phyloP scores from a whole-genome alignment of 164 flowering plant species.

The Akebia trifoliata region DNA sequence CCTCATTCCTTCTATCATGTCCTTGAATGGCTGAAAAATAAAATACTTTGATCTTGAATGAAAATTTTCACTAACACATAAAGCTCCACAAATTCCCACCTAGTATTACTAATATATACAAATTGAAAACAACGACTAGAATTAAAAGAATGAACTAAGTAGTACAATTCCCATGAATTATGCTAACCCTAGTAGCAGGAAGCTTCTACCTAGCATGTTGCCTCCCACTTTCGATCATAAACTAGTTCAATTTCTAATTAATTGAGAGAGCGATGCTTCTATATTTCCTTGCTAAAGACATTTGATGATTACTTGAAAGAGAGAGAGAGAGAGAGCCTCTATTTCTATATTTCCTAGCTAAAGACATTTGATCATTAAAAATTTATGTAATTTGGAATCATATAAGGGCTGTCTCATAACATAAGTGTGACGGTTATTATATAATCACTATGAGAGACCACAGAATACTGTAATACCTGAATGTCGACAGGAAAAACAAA shows the following conservation, averaged over 20 bases:
- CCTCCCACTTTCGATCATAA: too few relatives aligned
- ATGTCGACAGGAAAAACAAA: constrained; percentile 89
- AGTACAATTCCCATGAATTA: not conserved
- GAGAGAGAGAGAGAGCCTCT: too few relatives aligned
- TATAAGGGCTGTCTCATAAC: too few relatives aligned
- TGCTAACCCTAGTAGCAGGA: too few relatives aligned
- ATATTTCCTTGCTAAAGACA: not conserved
- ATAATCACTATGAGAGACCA: too few relatives aligned
- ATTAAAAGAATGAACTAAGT: not conserved
- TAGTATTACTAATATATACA: not conserved
- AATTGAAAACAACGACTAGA: not conserved
- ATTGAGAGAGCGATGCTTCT: not conserved
- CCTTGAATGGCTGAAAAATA: constrained; percentile 76
- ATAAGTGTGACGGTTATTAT: too few relatives aligned
- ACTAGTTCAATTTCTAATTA: too few relatives aligned
- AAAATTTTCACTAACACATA: not conserved
- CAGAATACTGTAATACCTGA: constrained; percentile 38
- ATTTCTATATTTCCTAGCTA: too few relatives aligned
- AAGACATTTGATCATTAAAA: too few relatives aligned
- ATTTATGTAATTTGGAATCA: too few relatives aligned
- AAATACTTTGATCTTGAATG: constrained; percentile 3
- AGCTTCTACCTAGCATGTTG: too few relatives aligned
- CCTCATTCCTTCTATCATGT: constrained; percentile 97
- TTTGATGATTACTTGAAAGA: too few relatives aligned
- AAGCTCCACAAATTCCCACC: not conserved